Percentiles rank a stretch among this genome's conserved stretches.
phyloP scores from a whole-genome alignment of 2,329 filamentous ascomycete genomes.

The Keithomyces neogunnii region DNA sequence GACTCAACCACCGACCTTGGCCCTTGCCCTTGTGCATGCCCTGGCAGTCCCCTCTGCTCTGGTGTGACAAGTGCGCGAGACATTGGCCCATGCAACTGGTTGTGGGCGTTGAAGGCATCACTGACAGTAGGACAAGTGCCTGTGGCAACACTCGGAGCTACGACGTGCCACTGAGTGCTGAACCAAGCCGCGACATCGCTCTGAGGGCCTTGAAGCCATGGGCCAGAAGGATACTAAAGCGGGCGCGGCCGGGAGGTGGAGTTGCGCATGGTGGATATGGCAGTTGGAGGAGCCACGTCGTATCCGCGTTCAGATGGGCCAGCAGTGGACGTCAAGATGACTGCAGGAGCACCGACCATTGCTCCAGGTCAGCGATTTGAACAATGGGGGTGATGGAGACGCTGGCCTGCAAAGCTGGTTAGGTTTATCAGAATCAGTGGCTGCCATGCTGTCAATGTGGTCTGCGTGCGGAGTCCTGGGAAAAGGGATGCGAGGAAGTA shows the following conservation, averaged over 20 bases:
- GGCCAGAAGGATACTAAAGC: slow-evolving; percentile 57
- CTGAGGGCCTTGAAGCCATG: slow-evolving; percentile 56
- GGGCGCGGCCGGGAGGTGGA: slow-evolving; percentile 35
- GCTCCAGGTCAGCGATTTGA: slow-evolving; percentile 10
- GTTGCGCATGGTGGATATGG: slow-evolving; percentile 39
- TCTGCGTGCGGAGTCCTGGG: background rate
- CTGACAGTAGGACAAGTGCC: slow-evolving; percentile 2
- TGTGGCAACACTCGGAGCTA: slow-evolving; percentile 42
- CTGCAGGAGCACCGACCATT: slow-evolving; percentile 14
- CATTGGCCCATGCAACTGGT: background rate
- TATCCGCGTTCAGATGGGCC: slow-evolving; percentile 59
- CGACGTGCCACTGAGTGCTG: slow-evolving; percentile 55
- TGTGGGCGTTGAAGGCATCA: background rate
- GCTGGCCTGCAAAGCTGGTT: background rate
- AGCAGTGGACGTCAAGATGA: slow-evolving; percentile 32
- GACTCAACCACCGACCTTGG: slow-evolving; percentile 10
- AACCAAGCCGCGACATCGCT: slow-evolving; percentile 57
- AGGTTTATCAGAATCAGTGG: background rate
- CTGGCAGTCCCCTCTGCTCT: background rate
- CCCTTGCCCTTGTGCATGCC: background rate
- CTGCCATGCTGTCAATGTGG: background rate
- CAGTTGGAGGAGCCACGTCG: slow-evolving; percentile 58
- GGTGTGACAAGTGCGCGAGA: background rate
- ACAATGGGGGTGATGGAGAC: background rate
- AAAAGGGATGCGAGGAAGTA: too few relatives aligned